Evolutionary conservation across 140 eudicot species (phyloP).

Genomic region (Anethum foeniculum): DNA sequence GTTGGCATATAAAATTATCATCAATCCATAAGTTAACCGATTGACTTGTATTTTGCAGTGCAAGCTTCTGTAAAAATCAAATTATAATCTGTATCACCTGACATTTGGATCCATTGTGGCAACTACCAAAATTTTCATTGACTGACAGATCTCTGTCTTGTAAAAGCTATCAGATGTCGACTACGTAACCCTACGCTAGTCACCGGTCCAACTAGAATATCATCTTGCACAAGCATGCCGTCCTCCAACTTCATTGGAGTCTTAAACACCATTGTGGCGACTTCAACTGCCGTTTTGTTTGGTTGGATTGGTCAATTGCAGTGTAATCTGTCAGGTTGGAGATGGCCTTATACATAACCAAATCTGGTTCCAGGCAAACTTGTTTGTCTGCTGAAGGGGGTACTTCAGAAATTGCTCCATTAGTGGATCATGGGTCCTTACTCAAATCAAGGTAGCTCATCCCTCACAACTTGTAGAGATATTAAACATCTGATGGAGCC

Average conservation of each 20-base stretch:
- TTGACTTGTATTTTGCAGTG: background rate
- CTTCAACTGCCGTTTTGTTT: background rate
- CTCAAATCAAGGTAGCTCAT: background rate
- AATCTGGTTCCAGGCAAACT: background rate
- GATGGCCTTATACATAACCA: background rate
- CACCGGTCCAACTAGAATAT: background rate
- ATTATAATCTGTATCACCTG: background rate
- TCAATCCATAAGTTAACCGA: background rate
- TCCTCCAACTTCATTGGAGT: conserved; percentile 7
- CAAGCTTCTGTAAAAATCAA: background rate
- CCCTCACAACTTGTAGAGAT: background rate
- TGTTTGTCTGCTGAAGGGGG: background rate
- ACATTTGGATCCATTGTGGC: background rate
- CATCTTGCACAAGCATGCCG: conserved; percentile 4
- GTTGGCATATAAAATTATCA: too few species aligned
- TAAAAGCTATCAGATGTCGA: background rate
- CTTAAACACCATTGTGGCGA: conserved; percentile 6
- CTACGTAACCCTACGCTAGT: background rate
- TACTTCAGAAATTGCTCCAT: background rate
- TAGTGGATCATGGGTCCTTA: background rate
- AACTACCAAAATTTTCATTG: background rate
- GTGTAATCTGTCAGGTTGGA: background rate
- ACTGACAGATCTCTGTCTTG: background rate
- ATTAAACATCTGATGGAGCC: background rate
- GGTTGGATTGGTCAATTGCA: background rate